Evolutionary conservation across 2,329 filamentous ascomycete species (phyloP).

Genomic region (Phaeoacremonium minimum): DNA sequence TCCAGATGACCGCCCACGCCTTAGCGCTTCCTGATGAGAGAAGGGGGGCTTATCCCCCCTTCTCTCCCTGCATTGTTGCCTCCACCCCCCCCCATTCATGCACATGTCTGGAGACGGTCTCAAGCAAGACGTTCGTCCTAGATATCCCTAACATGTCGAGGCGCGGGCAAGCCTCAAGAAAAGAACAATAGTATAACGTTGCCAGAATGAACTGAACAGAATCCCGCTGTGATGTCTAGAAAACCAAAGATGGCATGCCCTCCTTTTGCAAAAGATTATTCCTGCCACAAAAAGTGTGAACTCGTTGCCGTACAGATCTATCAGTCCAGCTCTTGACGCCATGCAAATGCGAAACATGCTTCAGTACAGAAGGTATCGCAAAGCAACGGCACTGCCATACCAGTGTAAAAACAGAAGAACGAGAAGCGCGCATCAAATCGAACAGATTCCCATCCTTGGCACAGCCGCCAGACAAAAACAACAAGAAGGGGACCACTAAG

Average conservation of each 20-base stretch:
- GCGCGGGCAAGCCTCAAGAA: not conserved
- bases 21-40: too few relatives aligned
- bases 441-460: too few relatives aligned
- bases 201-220: not conserved
- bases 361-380: slow-evolving; percentile 2
- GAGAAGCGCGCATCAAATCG: too few relatives aligned
- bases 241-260: not conserved
- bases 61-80: not conserved
- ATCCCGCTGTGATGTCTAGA: too few relatives aligned
- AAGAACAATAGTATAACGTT: not conserved
- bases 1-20: not conserved
- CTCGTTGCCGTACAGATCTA: not conserved
- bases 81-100: not conserved
- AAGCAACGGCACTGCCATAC: slow-evolving; percentile 5
- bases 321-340: slow-evolving; percentile 1
- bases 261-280: not conserved
- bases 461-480: too few relatives aligned
- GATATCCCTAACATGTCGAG: not conserved
- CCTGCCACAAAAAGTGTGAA: not conserved
- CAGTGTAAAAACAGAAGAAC: slow-evolving; percentile 1
- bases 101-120: not conserved
- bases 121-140: too few relatives aligned
- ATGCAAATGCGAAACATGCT: slow-evolving; percentile 1
- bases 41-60: too few relatives aligned
- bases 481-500: too few relatives aligned